A percentile compares a stretch with the other conserved stretches of the same genome.
phyloP scores from a whole-genome alignment of 495 filamentous ascomycete species.

The Lasiosphaeria hispida region DNA sequence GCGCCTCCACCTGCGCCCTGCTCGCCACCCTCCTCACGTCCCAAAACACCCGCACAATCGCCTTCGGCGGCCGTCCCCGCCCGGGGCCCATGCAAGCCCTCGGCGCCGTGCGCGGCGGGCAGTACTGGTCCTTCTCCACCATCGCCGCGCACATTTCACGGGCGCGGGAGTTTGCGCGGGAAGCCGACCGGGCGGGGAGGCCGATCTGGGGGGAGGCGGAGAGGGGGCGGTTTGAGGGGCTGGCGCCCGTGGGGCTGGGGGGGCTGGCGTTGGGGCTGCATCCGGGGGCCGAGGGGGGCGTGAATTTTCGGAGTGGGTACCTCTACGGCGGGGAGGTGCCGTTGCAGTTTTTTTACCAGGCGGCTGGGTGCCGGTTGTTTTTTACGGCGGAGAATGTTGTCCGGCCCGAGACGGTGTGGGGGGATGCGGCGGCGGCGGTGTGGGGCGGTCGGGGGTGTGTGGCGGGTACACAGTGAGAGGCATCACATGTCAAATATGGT shows the following conservation, averaged over 20 bases:
- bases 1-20: slow-evolving; percentile 5
- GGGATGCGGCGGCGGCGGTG: not conserved
- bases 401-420: not conserved
- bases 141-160: not conserved
- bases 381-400: slow-evolving; percentile 5
- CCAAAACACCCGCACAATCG: not conserved
- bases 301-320: slow-evolving; percentile 6
- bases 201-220: too few species aligned
- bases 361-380: not conserved
- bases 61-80: not conserved
- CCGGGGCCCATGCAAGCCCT: not conserved
- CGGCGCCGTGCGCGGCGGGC: not conserved
- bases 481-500: too few species aligned
- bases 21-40: not conserved
- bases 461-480: too few species aligned
- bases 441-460: not conserved
- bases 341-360: not conserved
- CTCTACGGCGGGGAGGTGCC: not conserved
- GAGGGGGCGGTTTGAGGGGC: fast-evolving
- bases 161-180: slow-evolving; percentile 1
- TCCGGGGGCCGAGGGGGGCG: not conserved
- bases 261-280: not conserved
- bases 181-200: too few species aligned
- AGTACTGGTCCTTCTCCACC: not conserved
- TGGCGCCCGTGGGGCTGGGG: not conserved